phyloP scores from a whole-genome alignment of 106 monocot genomes.

The Acorus gramineus region DNA sequence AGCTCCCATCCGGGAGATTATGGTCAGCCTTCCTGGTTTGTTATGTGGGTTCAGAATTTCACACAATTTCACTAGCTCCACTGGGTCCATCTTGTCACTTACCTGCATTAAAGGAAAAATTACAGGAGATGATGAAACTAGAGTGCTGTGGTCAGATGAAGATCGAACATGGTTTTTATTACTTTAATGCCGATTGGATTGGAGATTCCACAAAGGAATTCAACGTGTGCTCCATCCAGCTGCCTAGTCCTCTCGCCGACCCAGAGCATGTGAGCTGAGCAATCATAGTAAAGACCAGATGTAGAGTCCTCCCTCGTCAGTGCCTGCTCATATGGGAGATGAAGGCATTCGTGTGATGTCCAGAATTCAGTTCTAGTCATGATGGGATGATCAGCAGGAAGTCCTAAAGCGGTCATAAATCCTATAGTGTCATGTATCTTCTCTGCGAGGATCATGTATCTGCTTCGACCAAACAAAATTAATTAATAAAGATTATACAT shows the following conservation, averaged over 20 bases:
- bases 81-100: conserved; percentile 63
- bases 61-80: conserved; percentile 49
- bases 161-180: background rate
- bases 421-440: conserved; percentile 58
- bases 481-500: background rate
- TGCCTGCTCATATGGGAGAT: conserved; percentile 54
- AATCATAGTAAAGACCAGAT: conserved; percentile 48
- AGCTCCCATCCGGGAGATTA: conserved; percentile 42
- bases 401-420: conserved; percentile 52
- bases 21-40: conserved; percentile 51
- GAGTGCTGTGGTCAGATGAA: no score
- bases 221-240: conserved; percentile 55
- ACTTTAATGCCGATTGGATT: conserved; percentile 69
- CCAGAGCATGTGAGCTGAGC: conserved; percentile 71
- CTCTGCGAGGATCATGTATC: conserved; percentile 53
- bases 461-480: conserved; percentile 1
- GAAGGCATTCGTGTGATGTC: conserved; percentile 70
- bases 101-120: conserved; percentile 19
- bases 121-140: background rate
- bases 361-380: conserved; percentile 56
- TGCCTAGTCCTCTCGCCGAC: conserved; percentile 61
- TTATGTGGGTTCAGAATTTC: conserved; percentile 55
- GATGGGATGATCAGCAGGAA: conserved; percentile 45
- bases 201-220: conserved; percentile 53
- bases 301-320: conserved; percentile 56